These are phyloP conservation scores for Cladosporium velox DNA, from an alignment of 2,329 filamentous ascomycete genomes.

Conservation along the genomic window DNA sequence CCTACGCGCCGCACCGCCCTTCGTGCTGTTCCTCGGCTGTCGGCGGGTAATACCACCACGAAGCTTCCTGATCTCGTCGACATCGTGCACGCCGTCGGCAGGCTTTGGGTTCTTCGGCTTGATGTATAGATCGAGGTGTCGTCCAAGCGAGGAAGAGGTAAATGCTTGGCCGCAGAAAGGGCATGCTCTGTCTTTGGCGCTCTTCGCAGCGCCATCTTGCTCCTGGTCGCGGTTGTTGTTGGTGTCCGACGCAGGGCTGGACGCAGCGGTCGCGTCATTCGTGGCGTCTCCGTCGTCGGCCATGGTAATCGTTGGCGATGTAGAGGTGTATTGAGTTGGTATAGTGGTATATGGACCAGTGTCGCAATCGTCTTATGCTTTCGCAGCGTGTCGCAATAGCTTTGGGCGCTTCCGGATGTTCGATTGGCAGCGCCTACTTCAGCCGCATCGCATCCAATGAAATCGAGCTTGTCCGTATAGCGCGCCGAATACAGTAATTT, in stretches of 20 bases:
- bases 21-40: slow-evolving; percentile 63
- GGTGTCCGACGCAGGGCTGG: slow-evolving; percentile 10
- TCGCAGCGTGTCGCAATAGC: neutral
- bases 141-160: slow-evolving; percentile 88
- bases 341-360: neutral
- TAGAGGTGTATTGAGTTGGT: neutral
- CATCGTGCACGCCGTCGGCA: slow-evolving; percentile 83
- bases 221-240: slow-evolving; percentile 15
- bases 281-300: slow-evolving; percentile 9
- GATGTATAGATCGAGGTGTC: slow-evolving; percentile 92
- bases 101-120: slow-evolving; percentile 89
- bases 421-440: neutral
- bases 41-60: slow-evolving; percentile 83
- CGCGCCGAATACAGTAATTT: neutral
- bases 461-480: neutral
- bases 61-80: slow-evolving; percentile 82
- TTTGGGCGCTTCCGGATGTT: neutral
- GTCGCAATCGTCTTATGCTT: neutral
- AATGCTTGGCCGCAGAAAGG: slow-evolving; percentile 87
- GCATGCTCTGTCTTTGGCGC: slow-evolving; percentile 78
- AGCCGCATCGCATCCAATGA: slow-evolving; percentile 1
- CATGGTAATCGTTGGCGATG: neutral
- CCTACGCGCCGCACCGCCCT: slow-evolving; percentile 23
- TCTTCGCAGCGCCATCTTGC: neutral
- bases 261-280: slow-evolving; percentile 5